These are phyloP conservation scores for Myriosclerotinia curreyana DNA, from an alignment of 2,329 filamentous ascomycete species.

Conservation along the genomic window DNA sequence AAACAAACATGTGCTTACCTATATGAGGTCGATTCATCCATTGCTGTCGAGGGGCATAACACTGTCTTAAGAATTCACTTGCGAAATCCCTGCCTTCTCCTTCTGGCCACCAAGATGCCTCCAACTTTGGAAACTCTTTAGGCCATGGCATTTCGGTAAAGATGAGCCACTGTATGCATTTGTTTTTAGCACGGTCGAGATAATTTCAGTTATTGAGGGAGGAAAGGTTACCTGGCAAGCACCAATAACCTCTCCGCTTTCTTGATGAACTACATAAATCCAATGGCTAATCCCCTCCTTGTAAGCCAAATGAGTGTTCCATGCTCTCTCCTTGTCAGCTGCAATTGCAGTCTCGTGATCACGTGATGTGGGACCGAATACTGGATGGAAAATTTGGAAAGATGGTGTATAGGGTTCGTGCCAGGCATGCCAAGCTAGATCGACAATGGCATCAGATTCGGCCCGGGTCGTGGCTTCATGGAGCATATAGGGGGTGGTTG, in stretches of 20 bases:
- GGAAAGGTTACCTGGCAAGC: background rate
- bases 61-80: slow-evolving; percentile 13
- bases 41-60: slow-evolving; percentile 17
- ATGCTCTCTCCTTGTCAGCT: slow-evolving; percentile 17
- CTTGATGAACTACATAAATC: slow-evolving; percentile 7
- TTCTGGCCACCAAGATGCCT: slow-evolving; percentile 20
- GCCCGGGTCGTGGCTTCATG: background rate
- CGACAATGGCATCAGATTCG: slow-evolving; percentile 1
- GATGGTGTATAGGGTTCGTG: background rate
- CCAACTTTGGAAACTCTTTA: slow-evolving; percentile 1
- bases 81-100: slow-evolving; percentile 20
- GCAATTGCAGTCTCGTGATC: background rate
- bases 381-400: slow-evolving; percentile 7
- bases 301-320: slow-evolving; percentile 1
- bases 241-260: background rate
- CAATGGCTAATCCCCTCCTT: slow-evolving; percentile 16
- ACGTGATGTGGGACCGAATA: background rate
- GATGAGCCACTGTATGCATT: background rate
- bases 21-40: slow-evolving; percentile 20
- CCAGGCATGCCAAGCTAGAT: background rate
- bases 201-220: background rate
- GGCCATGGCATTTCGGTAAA: slow-evolving; percentile 13
- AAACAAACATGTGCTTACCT: background rate
- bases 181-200: background rate
- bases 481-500: background rate